Evolutionary conservation across 2,329 filamentous ascomycete species (phyloP), one percentile per base, ranked within the genome.

Genomic region (Beauveria rudraprayagi): DNA sequence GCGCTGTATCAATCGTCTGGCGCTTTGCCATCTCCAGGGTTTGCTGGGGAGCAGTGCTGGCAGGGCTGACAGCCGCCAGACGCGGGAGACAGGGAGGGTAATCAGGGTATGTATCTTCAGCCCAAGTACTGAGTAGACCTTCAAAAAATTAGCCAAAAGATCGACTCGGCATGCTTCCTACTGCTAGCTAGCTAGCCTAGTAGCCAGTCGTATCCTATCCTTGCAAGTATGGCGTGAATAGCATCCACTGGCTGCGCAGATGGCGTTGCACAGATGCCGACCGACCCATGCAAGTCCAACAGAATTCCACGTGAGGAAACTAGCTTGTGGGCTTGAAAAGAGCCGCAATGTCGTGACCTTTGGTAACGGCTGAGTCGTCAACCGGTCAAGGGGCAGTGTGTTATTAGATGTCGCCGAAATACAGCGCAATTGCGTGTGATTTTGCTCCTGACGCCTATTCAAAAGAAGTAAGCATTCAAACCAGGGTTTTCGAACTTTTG

Each of bases 221-320:
- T 59, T 59, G 56, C 56, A 43, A 34, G 22, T 11, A 48, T 44
- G 56, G 37, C 24, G 34, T 37, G 22, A 52, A 52, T 44, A 37
- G 22, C 47, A 44, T 24, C 47, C 56, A 59, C 56, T 50, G 56
- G 9, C 40, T 26, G 22, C 47, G 26, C 40, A 56, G 34, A 44
- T 59, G 56, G 34, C 37, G 47, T 59, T 48, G 47, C 24, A 59
- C 37, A 52, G 56, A 51, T 59, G 47, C 34, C 46, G 14, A 16
- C 34, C 34, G 16, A 22, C 56, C 37, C 56, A 51, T 59, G 56
- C 30, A 57, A 28, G 16, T 47, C 5, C 10, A 47, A 26, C 26
- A 19, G n/a, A 11, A 55, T 55, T 24, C 14, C 16, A 16, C 8
- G n/a, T 9, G 17, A 17, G 24, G 10, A 19, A 9, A 54, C 9